Evolutionary conservation across 2,329 filamentous ascomycete species (phyloP).

Genomic region (Fusarium compactum): DNA sequence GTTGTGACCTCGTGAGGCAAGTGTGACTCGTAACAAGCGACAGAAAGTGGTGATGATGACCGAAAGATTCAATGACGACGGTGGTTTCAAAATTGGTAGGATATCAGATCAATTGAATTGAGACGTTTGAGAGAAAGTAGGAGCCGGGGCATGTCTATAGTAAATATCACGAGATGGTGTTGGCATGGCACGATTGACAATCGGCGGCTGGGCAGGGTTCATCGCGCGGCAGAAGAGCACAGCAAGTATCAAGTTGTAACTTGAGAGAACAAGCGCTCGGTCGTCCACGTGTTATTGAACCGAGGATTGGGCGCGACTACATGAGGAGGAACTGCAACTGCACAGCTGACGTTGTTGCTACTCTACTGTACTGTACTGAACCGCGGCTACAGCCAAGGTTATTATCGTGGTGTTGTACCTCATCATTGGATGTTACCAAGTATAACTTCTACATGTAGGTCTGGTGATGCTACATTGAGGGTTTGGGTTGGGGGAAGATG

Average conservation of each 20-base stretch:
- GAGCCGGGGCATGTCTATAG: constrained; percentile 31
- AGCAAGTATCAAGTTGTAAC: constrained; percentile 18
- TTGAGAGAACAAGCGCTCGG: constrained; percentile 37
- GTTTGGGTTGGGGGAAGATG: background rate
- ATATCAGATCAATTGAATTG: background rate
- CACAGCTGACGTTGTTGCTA: constrained; percentile 13
- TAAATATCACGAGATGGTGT: constrained; percentile 41
- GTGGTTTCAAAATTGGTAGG: constrained; percentile 1
- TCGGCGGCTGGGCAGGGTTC: constrained; percentile 37
- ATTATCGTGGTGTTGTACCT: constrained; percentile 21
- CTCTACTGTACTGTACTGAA: constrained; percentile 3
- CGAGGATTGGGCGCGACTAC: constrained; percentile 47
- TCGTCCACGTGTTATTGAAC: constrained; percentile 49
- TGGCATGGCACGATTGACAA: constrained; percentile 32
- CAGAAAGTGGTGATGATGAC: constrained; percentile 7
- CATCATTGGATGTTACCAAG: constrained; percentile 18
- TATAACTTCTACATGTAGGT: background rate
- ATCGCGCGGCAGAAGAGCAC: constrained; percentile 2
- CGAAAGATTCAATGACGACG: constrained; percentile 16
- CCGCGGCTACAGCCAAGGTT: constrained; percentile 33
- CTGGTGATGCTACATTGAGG: constrained; percentile 22
- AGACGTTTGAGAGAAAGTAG: constrained; percentile 7
- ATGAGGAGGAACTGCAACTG: constrained; percentile 22
- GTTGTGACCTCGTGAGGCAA: constrained; percentile 27
- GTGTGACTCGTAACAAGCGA: constrained; percentile 40